A percentile compares a stretch with the other conserved stretches of the same genome.
Evolutionary conservation across 164 flowering plant species (phyloP).

Genomic region (Berberis thunbergii): DNA sequence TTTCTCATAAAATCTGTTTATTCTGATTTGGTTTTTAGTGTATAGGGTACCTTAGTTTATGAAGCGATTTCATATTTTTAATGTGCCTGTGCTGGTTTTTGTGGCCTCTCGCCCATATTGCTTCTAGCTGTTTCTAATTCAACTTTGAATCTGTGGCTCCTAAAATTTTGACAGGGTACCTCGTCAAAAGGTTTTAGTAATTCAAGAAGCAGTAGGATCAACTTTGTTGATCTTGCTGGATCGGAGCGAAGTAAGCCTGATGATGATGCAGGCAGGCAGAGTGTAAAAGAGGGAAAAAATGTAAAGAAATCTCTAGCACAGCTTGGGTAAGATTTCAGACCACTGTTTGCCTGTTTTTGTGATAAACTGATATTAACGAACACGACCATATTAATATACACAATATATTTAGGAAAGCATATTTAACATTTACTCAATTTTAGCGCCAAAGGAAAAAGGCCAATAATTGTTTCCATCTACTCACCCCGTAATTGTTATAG

Average conservation of each 20-base stretch:
- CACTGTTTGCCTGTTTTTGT: not conserved
- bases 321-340: conserved; percentile 61
- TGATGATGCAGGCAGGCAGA: conserved; percentile 50
- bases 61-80: not conserved
- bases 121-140: not conserved
- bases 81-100: not conserved
- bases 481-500: too few species aligned
- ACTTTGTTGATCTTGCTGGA: conserved; percentile 90
- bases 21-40: too few species aligned
- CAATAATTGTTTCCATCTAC: too few species aligned
- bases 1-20: not conserved
- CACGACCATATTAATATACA: too few species aligned
- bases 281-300: conserved; percentile 45
- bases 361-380: not conserved
- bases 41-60: not conserved
- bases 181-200: conserved; percentile 66
- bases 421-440: too few species aligned
- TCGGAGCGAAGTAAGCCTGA: conserved; percentile 48
- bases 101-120: not conserved
- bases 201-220: conserved; percentile 84
- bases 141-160: too few species aligned
- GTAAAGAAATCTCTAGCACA: conserved; percentile 78
- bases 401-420: not conserved
- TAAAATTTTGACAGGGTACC: conserved; percentile 37
- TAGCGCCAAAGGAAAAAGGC: too few species aligned